Evolutionary conservation across 164 flowering plant species (phyloP), one percentile per base, ranked within the genome.

Genomic region (Tetracentron sinense): DNA sequence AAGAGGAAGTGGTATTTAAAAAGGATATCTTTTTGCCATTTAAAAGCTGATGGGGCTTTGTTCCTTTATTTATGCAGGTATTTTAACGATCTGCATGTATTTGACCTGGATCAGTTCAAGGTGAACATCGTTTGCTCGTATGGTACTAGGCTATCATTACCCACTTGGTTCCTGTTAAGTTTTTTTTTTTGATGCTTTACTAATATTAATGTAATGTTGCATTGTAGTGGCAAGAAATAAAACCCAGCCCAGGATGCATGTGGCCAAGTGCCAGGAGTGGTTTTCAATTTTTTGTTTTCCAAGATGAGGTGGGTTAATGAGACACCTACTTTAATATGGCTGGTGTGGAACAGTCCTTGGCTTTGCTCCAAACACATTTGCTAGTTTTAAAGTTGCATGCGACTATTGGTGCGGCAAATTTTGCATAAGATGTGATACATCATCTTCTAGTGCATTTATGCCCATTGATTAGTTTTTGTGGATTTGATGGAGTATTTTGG

Each of bases 241-340:
- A 88, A 72, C 96, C 96, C 47, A 79, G 57, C 56, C 99, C 85
- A 71, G 97, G 96, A 48, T 70, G 89, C 76, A 71, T 89, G 88
- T 91, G 99, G 99, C 99, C 99, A 19, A 89, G 89, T 81, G 80
- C 86, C 14, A 83, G 99, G 66, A 94, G 99, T 77, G 99, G 96
- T 49, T 94, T 94, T 73, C 99, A 94, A 69, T 76, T 91, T 78
- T 78, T 85, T 75, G 95, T 91, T 51, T 74, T 82, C 73, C 99
- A 91, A 79, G 99, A 91, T 78, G 93, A 91, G 88, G 99, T 89
- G 55, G 75, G 86, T 20, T 57, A 8, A 25, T 21, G 25, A 30
- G 1, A 4, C 50, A 38, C 27, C 3, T 38, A 38, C 14, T 11
- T 47, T 29, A 12, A 52, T 42, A 3, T 55, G 14, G 29, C 30